Base-by-base conservation (phyloP, 2,329 filamentous ascomycete genomes). In the Neonectria neomacrospora region DNA sequence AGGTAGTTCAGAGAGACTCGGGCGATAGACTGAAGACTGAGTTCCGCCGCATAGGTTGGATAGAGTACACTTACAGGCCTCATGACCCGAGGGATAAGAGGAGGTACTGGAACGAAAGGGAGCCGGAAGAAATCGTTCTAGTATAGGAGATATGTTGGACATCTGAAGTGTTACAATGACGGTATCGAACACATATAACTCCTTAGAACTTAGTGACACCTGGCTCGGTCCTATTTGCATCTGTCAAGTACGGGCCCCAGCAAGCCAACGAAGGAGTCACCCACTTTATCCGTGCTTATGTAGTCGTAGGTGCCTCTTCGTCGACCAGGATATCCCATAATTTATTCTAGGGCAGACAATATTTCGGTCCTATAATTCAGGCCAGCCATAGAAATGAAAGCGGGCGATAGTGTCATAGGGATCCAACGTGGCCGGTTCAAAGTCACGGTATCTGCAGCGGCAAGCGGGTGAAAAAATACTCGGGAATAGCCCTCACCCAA, bases 291-390 rank as follows among this genome's bases (percentile, higher is more conserved):
- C 55, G 16, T 18, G 26, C 26, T n/a, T 44, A 12, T 9, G 47
- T 47, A 42, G 55, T 47, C 22, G 34, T 26, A 10, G 44, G 9
- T 2, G 6, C 55, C n/a, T 58, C 47, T 28, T 58, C 55, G 18
- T 58, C 47, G 8, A 52, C 45, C 3, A 47, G 37, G 9, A 44
- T 37, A 3, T 45, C 54, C 51, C 41, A 44, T 11, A 23, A 1
- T n/a, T 22, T 44, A 44, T 23, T 44, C 20, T 10, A 4, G 16
- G 14, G 10, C 80, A 16, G 30, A 32, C 30, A 11, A 32, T 32
- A 34, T 34, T 34, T 6, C 12, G 5, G 92, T 92, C 70, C 82
- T 92, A 0, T 78, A 61, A 0, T 88, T 89, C 57, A 91, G 72
- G 7, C 45, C 45, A 58, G 16, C 23, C 6, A 6, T 26, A 6